Conservation (phyloP, 2,329 filamentous ascomycete species). For the Rosellinia necatrix region DNA sequence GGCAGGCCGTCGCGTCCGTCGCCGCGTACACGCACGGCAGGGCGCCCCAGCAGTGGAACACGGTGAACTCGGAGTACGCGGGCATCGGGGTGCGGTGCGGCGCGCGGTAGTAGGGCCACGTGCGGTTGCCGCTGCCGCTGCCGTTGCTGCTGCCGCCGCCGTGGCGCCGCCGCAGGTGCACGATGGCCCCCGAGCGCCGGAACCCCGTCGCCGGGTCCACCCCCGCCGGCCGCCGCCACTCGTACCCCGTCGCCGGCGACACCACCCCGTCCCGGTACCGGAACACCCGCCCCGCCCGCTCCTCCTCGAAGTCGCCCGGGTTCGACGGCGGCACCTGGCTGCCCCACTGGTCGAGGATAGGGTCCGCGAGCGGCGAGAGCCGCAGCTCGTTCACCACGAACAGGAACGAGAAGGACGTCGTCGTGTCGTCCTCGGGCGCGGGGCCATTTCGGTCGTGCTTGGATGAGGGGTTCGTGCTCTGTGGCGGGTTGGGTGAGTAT, state of each 20-base stretch:
- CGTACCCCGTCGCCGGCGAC: background rate
- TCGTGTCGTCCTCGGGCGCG: no score
- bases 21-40: constrained; percentile 24
- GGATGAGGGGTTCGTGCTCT: no score
- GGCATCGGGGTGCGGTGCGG: no score
- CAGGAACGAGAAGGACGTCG: constrained; percentile 10
- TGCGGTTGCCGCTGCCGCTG: no score
- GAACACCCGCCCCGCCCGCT: constrained; percentile 7
- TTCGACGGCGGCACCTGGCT: constrained; percentile 7
- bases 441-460: background rate
- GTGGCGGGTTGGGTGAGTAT: no score
- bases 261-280: constrained; percentile 14
- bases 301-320: background rate
- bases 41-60: constrained; percentile 28
- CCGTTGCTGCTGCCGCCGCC: background rate
- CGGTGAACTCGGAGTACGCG: constrained; percentile 19
- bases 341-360: constrained; percentile 17
- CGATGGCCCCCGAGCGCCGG: background rate
- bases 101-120: no score
- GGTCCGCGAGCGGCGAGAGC: background rate
- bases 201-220: background rate
- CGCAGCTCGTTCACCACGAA: constrained; percentile 29
- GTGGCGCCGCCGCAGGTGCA: background rate
- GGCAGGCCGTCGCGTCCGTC: constrained; percentile 12
- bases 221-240: background rate